Conservation (phyloP, 345 rosid species). For the Moricandia arvensis region DNA sequence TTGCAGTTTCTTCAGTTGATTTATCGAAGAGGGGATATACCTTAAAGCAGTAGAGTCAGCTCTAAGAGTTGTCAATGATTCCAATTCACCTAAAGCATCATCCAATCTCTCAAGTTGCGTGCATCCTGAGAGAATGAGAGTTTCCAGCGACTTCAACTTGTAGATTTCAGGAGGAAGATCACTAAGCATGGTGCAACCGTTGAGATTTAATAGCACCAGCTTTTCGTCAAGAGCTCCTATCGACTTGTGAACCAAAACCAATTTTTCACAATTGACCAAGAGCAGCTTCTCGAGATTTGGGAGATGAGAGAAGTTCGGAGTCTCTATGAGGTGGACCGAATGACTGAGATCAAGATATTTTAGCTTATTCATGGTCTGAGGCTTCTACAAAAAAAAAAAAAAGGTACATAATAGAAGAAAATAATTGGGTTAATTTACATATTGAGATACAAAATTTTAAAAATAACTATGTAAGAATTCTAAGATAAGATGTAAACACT, state of each 20-base stretch:
- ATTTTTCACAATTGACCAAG: background rate
- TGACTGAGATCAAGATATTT: slow-evolving; percentile 23
- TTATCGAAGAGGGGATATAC: background rate
- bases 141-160: background rate
- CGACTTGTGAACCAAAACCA: slow-evolving; percentile 6
- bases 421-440: too few species aligned
- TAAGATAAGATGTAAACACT: too few species aligned
- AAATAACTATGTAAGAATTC: too few species aligned
- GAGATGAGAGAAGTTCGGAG: slow-evolving; percentile 4
- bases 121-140: slow-evolving; percentile 25
- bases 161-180: slow-evolving; percentile 1
- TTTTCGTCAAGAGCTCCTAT: background rate
- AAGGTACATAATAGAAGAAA: too few species aligned
- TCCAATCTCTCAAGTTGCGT: slow-evolving; percentile 5
- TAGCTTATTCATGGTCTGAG: background rate
- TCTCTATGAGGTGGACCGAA: background rate
- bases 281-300: slow-evolving; percentile 28
- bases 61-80: background rate
- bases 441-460: too few species aligned
- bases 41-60: background rate
- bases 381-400: background rate
- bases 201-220: slow-evolving; percentile 5
- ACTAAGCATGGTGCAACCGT: background rate
- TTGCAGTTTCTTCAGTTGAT: background rate
- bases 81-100: slow-evolving; percentile 3